Conservation (phyloP, 2,329 filamentous ascomycete genomes). For the Colletotrichum simmondsii region DNA sequence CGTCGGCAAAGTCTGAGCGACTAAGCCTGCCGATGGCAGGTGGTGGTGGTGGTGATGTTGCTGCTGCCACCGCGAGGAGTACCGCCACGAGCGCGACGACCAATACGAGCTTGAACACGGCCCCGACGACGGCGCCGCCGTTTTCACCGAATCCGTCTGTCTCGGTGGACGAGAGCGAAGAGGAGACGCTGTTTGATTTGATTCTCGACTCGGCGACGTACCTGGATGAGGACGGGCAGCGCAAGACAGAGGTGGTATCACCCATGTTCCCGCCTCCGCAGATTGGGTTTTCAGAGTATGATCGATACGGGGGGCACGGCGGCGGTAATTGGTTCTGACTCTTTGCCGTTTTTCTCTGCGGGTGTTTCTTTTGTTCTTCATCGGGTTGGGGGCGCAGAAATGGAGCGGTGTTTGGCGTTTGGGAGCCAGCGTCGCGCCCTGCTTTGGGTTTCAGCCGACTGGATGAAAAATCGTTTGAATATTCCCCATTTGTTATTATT, state of each 20-base stretch:
- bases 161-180: constrained; percentile 24
- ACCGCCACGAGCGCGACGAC: not conserved
- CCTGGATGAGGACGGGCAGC: constrained; percentile 16
- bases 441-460: not conserved
- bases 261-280: constrained; percentile 22
- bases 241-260: constrained; percentile 2
- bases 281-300: not conserved
- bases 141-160: constrained; percentile 11
- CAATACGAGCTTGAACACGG: not conserved
- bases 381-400: not conserved
- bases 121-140: not conserved
- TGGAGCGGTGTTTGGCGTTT: not conserved
- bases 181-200: constrained; percentile 30
- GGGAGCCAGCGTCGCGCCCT: not conserved
- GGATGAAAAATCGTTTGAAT: not conserved
- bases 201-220: constrained; percentile 29
- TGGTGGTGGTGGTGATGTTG: not conserved
- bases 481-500: not conserved
- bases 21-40: not conserved
- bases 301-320: not conserved
- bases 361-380: not conserved
- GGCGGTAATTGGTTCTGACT: constrained; percentile 22
- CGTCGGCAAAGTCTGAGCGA: constrained; percentile 3
- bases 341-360: not conserved
- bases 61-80: not conserved